Base-by-base conservation (phyloP, 192 early-diverging fungal genomes). In the Coemansia sp. region DNA sequence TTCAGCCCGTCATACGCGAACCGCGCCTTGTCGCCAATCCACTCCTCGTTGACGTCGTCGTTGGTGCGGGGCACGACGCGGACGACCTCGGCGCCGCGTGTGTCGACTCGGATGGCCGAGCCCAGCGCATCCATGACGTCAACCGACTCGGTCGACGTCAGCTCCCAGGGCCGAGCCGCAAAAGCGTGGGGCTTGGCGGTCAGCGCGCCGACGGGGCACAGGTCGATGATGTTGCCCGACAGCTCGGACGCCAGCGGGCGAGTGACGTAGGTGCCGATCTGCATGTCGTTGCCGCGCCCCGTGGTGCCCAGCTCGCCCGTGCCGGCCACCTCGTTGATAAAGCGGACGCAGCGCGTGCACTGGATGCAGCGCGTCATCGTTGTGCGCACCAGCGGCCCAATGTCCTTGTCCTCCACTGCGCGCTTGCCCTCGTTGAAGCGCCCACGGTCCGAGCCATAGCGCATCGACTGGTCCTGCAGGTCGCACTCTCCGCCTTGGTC, bases 401-500 rank as follows among this genome's bases (percentile, higher is more conserved):
- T 81, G 75, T 97, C 87, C 88, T 99, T 99, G 87, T 99, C 95
- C 82, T 97, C 97, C 6, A 94, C 93, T 16, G 97, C 94, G 72
- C 97, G 94, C 86, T 99, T 99, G 59, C 91, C 94, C 84, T 97
- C 95, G 44, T 81, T 40, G 79, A 95, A 95, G 68, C 97, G 91
- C 39, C 93, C 91, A 68, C 97, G 92, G 76, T 99, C 97, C 19
- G 88, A 87, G 58, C 97, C 97, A 76, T 94, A 99, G 70, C 97
- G 91, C 75, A 99, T 91, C 38, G 90, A 90, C 87, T 99, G 97
- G 84, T 99, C 97, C 85, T 99, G 97, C 61, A 99, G 85, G 84
- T 99, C 97, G 76, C 97, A 99, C 84, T 99, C 97, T 55, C 96
- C 97, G 82, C 97, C 97, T 78, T 99, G 97, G 79, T 99, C 97